Percentiles rank a stretch among this genome's conserved stretches.
These are phyloP conservation scores for Artemisia annua DNA, from an alignment of 129 eudicot species.

Conservation along the genomic window DNA sequence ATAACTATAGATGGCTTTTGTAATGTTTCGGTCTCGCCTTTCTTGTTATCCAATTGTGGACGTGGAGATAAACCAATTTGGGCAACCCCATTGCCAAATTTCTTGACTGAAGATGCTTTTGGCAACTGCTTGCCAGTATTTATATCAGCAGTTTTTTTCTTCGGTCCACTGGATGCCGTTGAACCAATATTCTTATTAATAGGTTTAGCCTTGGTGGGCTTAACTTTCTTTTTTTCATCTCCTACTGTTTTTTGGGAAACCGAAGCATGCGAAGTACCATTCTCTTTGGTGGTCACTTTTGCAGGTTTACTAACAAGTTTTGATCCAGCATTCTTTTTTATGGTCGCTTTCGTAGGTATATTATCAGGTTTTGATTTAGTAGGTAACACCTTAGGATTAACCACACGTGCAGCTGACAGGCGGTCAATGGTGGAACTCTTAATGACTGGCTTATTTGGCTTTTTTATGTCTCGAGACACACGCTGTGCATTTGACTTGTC, in stretches of 20 bases:
- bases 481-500: conserved; percentile 34
- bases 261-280: too few relatives aligned
- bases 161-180: conserved; percentile 24
- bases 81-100: conserved; percentile 28
- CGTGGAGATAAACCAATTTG: conserved; percentile 23
- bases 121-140: conserved; percentile 41
- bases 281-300: too few relatives aligned
- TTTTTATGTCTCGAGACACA: conserved; percentile 35
- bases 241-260: too few relatives aligned
- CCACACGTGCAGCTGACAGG: conserved; percentile 62
- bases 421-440: conserved; percentile 70
- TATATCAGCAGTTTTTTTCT: conserved; percentile 24
- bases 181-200: conserved; percentile 30
- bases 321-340: conserved; percentile 35
- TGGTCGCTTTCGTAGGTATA: conserved; percentile 26
- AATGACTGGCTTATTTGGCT: conserved; percentile 39
- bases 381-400: conserved; percentile 42
- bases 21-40: conserved; percentile 11
- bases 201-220: conserved; percentile 26
- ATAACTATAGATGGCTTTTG: conserved; percentile 29
- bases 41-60: conserved; percentile 23
- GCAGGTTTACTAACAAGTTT: conserved; percentile 20
- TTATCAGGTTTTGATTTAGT: conserved; percentile 34
- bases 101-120: conserved; percentile 40
- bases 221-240: too few relatives aligned